Conservation (phyloP, 352 stramenopile species). For the Pythium oligandrum region DNA sequence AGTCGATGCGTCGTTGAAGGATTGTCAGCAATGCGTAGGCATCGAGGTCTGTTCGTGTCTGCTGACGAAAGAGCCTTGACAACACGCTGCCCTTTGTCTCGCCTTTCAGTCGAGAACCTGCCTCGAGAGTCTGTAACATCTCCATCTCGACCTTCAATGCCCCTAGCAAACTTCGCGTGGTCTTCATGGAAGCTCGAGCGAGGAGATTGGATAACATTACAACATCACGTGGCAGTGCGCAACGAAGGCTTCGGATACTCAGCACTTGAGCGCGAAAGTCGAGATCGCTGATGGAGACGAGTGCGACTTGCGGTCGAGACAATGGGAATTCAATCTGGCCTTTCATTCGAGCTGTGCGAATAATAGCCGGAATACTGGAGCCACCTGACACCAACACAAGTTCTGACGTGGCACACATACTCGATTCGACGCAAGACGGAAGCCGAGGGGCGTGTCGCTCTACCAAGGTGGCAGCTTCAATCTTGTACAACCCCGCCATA, state of each 20-base stretch:
- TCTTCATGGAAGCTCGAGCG: no score
- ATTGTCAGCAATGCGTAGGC: conserved; percentile 10
- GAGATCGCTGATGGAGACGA: not conserved
- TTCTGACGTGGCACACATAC: not conserved
- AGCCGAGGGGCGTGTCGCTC: no score
- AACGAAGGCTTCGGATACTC: no score
- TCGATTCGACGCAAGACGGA: not conserved
- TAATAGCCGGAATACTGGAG: conserved; percentile 5
- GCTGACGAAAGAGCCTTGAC: no score
- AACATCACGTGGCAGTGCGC: no score
- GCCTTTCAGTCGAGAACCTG: no score
- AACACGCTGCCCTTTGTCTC: no score
- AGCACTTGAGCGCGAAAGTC: not conserved
- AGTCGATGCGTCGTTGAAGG: conserved; percentile 14
- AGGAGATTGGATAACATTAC: no score
- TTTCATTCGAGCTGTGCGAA: not conserved
- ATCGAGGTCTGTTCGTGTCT: conserved; percentile 1
- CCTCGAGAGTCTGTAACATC: no score
- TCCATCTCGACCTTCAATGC: no score
- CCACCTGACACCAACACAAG: conserved; percentile 11
- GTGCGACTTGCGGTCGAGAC: conserved; percentile 5
- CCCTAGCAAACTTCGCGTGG: no score
- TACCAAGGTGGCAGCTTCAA: no score
- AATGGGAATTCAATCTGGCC: not conserved
- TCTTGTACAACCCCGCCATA: not conserved